Percentiles rank a stretch among this genome's conserved stretches.
Evolutionary conservation across 2,329 filamentous ascomycete genomes (phyloP).

Genomic region (Pyrenophora seminiperda): DNA sequence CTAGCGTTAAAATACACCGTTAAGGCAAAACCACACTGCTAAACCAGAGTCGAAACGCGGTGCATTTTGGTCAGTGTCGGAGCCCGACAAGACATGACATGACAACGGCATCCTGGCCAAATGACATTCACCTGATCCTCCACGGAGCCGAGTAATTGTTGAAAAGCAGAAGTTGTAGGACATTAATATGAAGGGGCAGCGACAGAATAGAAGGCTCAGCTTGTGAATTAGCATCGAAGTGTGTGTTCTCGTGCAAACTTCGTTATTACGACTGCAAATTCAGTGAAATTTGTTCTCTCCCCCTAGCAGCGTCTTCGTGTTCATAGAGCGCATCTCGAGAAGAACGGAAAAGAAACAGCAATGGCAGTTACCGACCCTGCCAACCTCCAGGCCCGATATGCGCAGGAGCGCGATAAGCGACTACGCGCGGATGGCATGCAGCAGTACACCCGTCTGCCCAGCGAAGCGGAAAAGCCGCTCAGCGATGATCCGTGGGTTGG

Average conservation of each 20-base stretch:
- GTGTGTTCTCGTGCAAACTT: neutral
- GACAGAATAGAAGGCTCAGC: neutral
- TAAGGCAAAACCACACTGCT: constrained; percentile 1
- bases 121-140: neutral
- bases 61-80: constrained; percentile 3
- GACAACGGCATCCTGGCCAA: neutral
- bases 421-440: constrained; percentile 4
- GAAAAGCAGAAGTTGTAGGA: neutral
- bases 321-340: neutral
- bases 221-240: neutral
- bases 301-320: neutral
- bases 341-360: neutral
- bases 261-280: neutral
- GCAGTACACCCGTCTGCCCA: constrained; percentile 3
- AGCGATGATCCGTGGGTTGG: constrained; percentile 4
- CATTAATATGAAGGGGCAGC: neutral
- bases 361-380: constrained; percentile 1
- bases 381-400: constrained; percentile 5
- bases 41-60: constrained; percentile 2
- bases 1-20: constrained; percentile 2
- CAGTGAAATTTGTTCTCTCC: neutral
- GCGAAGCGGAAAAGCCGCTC: constrained; percentile 2
- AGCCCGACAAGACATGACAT: constrained; percentile 2
- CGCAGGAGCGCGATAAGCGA: constrained; percentile 8
- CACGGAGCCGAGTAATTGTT: no score